Evolutionary conservation across 129 eudicot genomes (phyloP).

Genomic region (sunflower (Helianthus annuus)): DNA sequence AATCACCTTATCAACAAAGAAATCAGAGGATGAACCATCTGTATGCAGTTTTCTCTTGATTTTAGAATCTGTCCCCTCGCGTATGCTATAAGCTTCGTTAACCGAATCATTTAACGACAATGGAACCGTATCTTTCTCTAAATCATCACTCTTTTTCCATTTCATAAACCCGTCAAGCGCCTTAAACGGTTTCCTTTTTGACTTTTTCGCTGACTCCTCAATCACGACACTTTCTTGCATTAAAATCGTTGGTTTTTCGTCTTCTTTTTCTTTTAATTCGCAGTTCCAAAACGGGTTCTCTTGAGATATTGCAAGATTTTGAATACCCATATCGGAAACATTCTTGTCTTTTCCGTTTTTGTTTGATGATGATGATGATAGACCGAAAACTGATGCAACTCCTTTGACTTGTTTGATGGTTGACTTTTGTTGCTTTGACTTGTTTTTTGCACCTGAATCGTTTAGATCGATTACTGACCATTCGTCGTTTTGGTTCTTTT

Average conservation of each 20-base stretch:
- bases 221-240: slow-evolving; percentile 63
- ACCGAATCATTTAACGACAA: slow-evolving; percentile 55
- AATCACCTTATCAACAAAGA: slow-evolving; percentile 68
- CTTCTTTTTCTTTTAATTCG: slow-evolving; percentile 45
- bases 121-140: slow-evolving; percentile 78
- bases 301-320: slow-evolving; percentile 48
- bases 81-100: slow-evolving; percentile 35
- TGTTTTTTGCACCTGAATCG: slow-evolving; percentile 59
- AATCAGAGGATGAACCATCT: slow-evolving; percentile 66
- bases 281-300: slow-evolving; percentile 89
- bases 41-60: slow-evolving; percentile 63
- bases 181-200: slow-evolving; percentile 59
- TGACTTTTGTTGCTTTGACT: slow-evolving; percentile 50
- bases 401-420: slow-evolving; percentile 58
- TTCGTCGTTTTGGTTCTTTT: slow-evolving; percentile 45
- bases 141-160: slow-evolving; percentile 79
- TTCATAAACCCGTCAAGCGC: slow-evolving; percentile 72
- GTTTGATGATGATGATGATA: slow-evolving; percentile 48
- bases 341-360: slow-evolving; percentile 49
- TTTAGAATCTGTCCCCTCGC: slow-evolving; percentile 52
- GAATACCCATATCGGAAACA: slow-evolving; percentile 32
- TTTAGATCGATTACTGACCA: slow-evolving; percentile 85
- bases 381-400: slow-evolving; percentile 54
- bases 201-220: slow-evolving; percentile 44
- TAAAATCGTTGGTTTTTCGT: slow-evolving; percentile 63